These are phyloP conservation scores for Tilletia horrida DNA, from an alignment of 1,284 basidiomycete genomes.

Conservation along the genomic window DNA sequence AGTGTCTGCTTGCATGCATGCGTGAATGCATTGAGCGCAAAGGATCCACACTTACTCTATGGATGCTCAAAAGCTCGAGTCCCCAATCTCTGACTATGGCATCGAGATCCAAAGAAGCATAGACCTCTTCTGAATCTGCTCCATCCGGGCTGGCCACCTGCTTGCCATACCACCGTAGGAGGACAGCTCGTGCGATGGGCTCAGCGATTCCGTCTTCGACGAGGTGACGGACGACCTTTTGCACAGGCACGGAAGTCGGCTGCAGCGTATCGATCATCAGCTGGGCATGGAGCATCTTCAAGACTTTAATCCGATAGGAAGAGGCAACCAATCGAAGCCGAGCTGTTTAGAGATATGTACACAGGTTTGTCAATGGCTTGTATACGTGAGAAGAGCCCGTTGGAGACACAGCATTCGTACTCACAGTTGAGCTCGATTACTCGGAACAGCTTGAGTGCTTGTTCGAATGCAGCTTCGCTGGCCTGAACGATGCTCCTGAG, in stretches of 20 bases:
- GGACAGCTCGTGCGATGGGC: conserved; percentile 34
- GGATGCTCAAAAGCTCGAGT: conserved; percentile 28
- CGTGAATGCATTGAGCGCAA: too few species aligned
- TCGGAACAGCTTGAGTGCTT: conserved; percentile 33
- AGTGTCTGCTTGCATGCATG: too few species aligned
- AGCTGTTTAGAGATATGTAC: conserved; percentile 17
- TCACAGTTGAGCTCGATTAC: conserved; percentile 44
- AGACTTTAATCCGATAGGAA: conserved; percentile 25
- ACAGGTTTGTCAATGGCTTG: not conserved
- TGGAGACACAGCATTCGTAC: not conserved
- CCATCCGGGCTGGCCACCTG: not conserved
- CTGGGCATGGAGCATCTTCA: conserved; percentile 38
- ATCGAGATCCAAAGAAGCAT: conserved; percentile 29
- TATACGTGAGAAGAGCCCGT: not conserved
- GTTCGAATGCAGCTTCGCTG: conserved; percentile 36
- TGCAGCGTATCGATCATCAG: conserved; percentile 41
- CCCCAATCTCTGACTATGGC: conserved; percentile 21
- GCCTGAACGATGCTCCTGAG: conserved; percentile 48
- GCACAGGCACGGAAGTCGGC: conserved; percentile 33
- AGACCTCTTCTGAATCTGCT: conserved; percentile 14
- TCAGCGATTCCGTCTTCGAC: conserved; percentile 26
- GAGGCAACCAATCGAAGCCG: conserved; percentile 40
- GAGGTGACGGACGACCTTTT: conserved; percentile 31
- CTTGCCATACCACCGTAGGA: conserved; percentile 43
- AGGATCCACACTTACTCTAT: not conserved